Evolutionary conservation across 768 basidiomycete species (phyloP).

Genomic region (Mycena belliarum): DNA sequence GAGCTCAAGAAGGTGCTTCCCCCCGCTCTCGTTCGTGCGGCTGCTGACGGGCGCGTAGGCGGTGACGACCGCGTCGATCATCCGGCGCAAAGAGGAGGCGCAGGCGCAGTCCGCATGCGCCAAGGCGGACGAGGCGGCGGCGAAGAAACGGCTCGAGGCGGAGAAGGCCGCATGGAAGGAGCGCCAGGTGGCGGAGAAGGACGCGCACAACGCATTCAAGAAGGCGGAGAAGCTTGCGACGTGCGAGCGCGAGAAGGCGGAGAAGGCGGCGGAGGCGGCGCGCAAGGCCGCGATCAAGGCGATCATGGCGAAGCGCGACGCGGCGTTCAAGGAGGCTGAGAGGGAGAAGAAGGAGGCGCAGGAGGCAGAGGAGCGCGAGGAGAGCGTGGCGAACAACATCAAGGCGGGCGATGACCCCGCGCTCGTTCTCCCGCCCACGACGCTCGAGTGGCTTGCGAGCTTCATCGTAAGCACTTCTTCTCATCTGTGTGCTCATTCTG

Average conservation of each 20-base stretch:
- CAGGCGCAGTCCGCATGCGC: conserved; percentile 5
- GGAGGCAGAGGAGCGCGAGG: background rate
- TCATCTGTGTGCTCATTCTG: background rate
- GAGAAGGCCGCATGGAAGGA: conserved; percentile 14
- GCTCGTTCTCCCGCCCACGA: background rate
- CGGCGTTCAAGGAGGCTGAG: background rate
- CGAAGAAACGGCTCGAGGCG: conserved; percentile 1
- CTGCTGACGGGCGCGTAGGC: background rate
- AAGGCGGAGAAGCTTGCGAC: conserved; percentile 7
- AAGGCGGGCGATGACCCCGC: background rate
- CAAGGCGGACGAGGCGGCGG: conserved; percentile 10
- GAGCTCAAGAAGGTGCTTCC: conserved; percentile 8
- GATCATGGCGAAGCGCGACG: background rate
- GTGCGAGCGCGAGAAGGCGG: conserved; percentile 3
- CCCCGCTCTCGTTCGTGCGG: background rate
- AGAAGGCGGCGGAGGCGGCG: conserved; percentile 2
- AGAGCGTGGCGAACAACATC: background rate
- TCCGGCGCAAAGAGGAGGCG: conserved; percentile 13
- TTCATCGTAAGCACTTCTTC: background rate
- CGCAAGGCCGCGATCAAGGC: conserved; percentile 9
- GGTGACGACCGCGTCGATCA: conserved; percentile 11
- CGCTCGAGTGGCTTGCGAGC: background rate
- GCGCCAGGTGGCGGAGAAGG: conserved; percentile 9
- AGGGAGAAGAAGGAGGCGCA: background rate
- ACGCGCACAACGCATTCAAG: background rate